A percentile compares a stretch with the other conserved stretches of the same genome.
Evolutionary conservation across 129 eudicot species (phyloP).

Genomic region (Artemisia tridentata): DNA sequence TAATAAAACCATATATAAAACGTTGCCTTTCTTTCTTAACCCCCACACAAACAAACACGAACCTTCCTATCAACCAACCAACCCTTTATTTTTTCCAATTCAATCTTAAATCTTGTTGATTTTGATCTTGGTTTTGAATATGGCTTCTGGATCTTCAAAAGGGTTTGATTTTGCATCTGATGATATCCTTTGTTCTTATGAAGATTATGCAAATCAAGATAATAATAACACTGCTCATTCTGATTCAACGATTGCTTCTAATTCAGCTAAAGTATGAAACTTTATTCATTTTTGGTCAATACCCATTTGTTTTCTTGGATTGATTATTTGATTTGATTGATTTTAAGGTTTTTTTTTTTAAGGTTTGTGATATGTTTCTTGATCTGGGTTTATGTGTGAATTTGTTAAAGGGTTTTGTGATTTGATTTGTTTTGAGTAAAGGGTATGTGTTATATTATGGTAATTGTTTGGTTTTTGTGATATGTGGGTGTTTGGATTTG

Average conservation of each 20-base stretch:
- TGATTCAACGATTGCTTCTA: slow-evolving; percentile 46
- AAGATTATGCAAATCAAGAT: slow-evolving; percentile 68
- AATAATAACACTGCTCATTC: slow-evolving; percentile 52
- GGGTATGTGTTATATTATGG: neutral
- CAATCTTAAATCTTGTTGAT: neutral
- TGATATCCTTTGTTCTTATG: slow-evolving; percentile 87
- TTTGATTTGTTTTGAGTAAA: neutral
- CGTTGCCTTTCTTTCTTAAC: slow-evolving; percentile 23
- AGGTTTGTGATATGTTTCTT: neutral
- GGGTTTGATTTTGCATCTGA: slow-evolving; percentile 84
- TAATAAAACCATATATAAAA: slow-evolving; percentile 18
- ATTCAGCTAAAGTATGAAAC: slow-evolving; percentile 54
- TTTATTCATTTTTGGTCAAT: neutral
- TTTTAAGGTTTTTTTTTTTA: neutral
- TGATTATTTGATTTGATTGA: no score
- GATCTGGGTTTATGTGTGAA: slow-evolving; percentile 3
- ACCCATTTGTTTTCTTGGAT: no score
- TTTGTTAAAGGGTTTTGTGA: neutral
- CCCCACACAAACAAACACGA: slow-evolving; percentile 23
- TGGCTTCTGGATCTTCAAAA: slow-evolving; percentile 92
- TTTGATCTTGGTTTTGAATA: slow-evolving; percentile 8
- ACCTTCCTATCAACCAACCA: slow-evolving; percentile 33
- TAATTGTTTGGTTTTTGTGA: no score
- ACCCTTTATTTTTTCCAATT: neutral
- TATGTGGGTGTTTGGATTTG: no score